These are phyloP conservation scores for Candida argentea DNA, from an alignment of 805 yeast species.

Conservation along the genomic window DNA sequence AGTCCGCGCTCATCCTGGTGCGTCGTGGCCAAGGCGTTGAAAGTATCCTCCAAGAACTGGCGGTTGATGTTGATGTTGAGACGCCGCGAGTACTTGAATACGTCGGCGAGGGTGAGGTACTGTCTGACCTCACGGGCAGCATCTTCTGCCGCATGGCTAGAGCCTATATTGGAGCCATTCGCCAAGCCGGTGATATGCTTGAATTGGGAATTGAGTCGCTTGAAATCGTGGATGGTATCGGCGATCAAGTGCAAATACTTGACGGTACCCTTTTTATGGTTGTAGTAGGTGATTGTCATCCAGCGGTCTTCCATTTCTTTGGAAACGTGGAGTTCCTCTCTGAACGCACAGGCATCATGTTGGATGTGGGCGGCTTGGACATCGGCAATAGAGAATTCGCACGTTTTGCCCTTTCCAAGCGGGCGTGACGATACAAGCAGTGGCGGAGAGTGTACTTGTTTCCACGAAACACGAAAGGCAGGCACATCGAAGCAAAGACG, in stretches of 20 bases:
- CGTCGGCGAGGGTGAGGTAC: conserved; percentile 51
- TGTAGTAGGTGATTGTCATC: conserved; percentile 71
- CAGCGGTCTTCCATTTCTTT: conserved; percentile 57
- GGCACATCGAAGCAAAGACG: conserved; percentile 46
- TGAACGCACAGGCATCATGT: conserved; percentile 68
- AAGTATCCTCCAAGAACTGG: conserved; percentile 38
- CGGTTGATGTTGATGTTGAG: conserved; percentile 65
- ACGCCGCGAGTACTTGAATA: conserved; percentile 51
- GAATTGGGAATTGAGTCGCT: conserved; percentile 38
- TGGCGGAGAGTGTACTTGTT: conserved; percentile 17
- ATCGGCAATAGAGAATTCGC: conserved; percentile 42
- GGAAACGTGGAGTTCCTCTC: conserved; percentile 75
- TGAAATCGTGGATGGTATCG: conserved; percentile 46
- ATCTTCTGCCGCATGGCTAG: no score
- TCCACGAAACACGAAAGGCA: conserved; percentile 47
- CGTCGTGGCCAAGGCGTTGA: conserved; percentile 31
- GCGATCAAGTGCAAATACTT: conserved; percentile 79
- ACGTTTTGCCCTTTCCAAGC: conserved; percentile 8
- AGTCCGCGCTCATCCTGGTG: conserved; percentile 34
- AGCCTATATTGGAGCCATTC: conserved; percentile 12
- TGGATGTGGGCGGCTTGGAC: conserved; percentile 54
- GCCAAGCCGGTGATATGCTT: conserved; percentile 18
- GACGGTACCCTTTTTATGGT: conserved; percentile 48
- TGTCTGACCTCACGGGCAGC: conserved; percentile 15
- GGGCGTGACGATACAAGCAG: conserved; percentile 7